Percentiles rank a stretch among this genome's conserved stretches.
Evolutionary conservation across 306 rosid genomes (phyloP).

Genomic region (Cicer bijugum): DNA sequence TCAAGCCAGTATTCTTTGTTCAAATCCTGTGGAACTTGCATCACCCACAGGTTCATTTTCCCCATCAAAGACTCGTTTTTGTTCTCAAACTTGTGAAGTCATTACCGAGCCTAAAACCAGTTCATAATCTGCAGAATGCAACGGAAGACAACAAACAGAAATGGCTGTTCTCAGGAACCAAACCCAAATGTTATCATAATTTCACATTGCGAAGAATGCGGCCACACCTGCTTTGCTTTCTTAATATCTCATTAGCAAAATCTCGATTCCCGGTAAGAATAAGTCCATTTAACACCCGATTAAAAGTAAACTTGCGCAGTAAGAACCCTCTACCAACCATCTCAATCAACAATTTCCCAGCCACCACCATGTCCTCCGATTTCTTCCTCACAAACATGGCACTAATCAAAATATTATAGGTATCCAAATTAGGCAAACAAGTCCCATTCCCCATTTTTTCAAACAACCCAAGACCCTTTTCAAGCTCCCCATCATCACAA

Average conservation of each 20-base stretch:
- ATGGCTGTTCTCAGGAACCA: background rate
- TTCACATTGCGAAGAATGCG: slow-evolving; percentile 66
- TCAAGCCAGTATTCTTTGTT: background rate
- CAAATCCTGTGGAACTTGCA: slow-evolving; percentile 1
- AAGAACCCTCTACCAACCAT: slow-evolving; percentile 83
- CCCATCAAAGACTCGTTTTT: background rate
- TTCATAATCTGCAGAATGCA: background rate
- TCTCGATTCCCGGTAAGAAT: slow-evolving; percentile 75
- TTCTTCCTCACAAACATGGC: slow-evolving; percentile 91
- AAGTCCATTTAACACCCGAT: slow-evolving; percentile 78
- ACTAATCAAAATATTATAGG: slow-evolving; percentile 78
- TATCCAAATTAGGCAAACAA: slow-evolving; percentile 85
- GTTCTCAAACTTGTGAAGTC: slow-evolving; percentile 15
- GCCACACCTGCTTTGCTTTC: slow-evolving; percentile 72
- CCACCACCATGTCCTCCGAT: slow-evolving; percentile 69
- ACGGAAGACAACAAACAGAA: background rate
- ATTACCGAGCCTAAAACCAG: background rate
- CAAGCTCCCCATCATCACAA: slow-evolving; percentile 80
- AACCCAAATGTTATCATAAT: slow-evolving; percentile 50
- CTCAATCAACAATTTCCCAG: slow-evolving; percentile 84
- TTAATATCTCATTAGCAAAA: slow-evolving; percentile 76
- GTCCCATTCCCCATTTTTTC: slow-evolving; percentile 66
- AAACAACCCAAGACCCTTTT: slow-evolving; percentile 66
- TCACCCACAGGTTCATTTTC: background rate
- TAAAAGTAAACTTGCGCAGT: slow-evolving; percentile 74